Percentiles rank a stretch among this genome's conserved stretches.
phyloP scores from a whole-genome alignment of 495 filamentous ascomycete species.

The Aspergillus carlsbadensis region DNA sequence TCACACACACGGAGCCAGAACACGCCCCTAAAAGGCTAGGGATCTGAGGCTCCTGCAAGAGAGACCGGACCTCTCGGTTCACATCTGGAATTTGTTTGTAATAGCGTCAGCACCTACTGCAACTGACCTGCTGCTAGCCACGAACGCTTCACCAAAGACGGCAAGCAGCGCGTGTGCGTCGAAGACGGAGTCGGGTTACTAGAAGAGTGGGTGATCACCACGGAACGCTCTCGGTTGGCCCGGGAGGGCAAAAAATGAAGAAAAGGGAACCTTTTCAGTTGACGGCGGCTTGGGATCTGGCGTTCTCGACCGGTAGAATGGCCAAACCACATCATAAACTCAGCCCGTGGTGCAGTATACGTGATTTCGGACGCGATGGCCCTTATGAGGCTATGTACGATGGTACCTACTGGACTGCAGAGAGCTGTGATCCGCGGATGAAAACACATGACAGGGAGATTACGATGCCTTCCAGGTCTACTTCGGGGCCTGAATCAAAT shows the following conservation, averaged over 20 bases:
- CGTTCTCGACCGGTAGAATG: conserved; percentile 1
- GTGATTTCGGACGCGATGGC: no score
- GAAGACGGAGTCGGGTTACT: background rate
- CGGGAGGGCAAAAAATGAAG: background rate
- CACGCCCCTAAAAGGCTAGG: no score
- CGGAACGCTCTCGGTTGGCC: background rate
- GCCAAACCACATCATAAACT: no score
- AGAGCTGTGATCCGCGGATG: no score
- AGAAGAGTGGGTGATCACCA: background rate
- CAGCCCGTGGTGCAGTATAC: no score
- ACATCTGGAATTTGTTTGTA: background rate
- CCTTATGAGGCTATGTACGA: no score
- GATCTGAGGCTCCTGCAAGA: no score
- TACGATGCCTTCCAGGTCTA: no score
- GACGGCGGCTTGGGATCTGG: conserved; percentile 1
- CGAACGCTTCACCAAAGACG: background rate
- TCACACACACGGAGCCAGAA: no score
- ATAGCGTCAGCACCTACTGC: background rate
- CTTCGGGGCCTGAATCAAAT: no score
- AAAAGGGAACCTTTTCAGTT: background rate
- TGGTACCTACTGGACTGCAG: no score
- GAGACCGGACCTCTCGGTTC: background rate
- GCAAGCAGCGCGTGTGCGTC: background rate
- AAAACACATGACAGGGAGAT: no score
- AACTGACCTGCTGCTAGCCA: background rate